These are phyloP conservation scores for Fomitopsis pinicola DNA, from an alignment of 1,284 basidiomycete genomes.

Conservation along the genomic window DNA sequence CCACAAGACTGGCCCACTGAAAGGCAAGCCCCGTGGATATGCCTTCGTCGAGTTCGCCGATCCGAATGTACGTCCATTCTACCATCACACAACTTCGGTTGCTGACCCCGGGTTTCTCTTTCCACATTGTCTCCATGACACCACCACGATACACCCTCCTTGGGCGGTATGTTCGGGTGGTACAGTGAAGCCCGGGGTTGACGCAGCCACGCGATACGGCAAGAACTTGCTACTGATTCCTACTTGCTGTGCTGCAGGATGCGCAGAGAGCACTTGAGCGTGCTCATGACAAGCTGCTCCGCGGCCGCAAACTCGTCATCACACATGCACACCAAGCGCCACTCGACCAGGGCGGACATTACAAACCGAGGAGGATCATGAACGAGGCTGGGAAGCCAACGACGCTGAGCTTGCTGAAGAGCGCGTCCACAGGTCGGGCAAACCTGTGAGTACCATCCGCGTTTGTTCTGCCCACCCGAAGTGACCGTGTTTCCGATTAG, in stretches of 20 bases:
- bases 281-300: slow-evolving; percentile 77
- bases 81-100: slow-evolving; percentile 16
- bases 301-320: slow-evolving; percentile 84
- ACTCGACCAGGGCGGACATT: slow-evolving; percentile 30
- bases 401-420: slow-evolving; percentile 84
- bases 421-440: slow-evolving; percentile 46
- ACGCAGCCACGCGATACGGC: background rate
- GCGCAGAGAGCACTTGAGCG: slow-evolving; percentile 75
- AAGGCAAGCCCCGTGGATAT: slow-evolving; percentile 92
- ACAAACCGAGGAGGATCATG: slow-evolving; percentile 37
- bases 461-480: background rate
- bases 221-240: background rate
- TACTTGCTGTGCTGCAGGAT: slow-evolving; percentile 51
- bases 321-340: slow-evolving; percentile 86
- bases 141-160: slow-evolving; percentile 7
- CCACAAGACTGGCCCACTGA: slow-evolving; percentile 86
- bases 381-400: slow-evolving; percentile 73
- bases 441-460: slow-evolving; percentile 50
- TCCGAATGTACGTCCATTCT: slow-evolving; percentile 64
- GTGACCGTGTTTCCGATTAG: slow-evolving; percentile 34
- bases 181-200: slow-evolving; percentile 16
- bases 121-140: slow-evolving; percentile 13
- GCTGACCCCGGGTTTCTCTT: slow-evolving; percentile 49
- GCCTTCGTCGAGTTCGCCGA: slow-evolving; percentile 88
- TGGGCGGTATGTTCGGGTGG: slow-evolving; percentile 1